Percentiles rank a stretch among this genome's conserved stretches.
These are phyloP conservation scores for Zygosaccharomyces sapae DNA, from an alignment of 1,139 yeast genomes.

Conservation along the genomic window DNA sequence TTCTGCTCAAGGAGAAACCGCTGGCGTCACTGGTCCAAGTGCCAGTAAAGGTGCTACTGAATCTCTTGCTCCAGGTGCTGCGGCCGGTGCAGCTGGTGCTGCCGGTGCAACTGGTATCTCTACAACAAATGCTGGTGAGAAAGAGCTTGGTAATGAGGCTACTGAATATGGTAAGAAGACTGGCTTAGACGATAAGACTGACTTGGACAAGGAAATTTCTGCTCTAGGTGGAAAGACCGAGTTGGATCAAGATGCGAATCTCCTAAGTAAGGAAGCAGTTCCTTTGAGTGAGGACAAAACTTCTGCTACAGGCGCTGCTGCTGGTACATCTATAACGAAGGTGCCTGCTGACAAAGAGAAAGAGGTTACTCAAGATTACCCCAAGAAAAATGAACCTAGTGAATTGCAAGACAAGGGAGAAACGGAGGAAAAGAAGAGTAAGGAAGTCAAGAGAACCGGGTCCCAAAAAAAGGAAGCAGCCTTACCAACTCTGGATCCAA, in stretches of 20 bases:
- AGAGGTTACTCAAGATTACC: neutral
- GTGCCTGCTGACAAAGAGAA: neutral
- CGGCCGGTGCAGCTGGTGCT: neutral
- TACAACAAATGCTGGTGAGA: neutral
- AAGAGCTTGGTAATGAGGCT: neutral
- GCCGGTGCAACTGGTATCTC: neutral
- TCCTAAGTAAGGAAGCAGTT: neutral
- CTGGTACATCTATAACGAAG: neutral
- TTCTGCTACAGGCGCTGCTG: neutral
- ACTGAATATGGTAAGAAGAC: neutral
- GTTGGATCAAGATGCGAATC: neutral
- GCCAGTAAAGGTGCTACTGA: neutral
- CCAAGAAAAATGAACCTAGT: neutral
- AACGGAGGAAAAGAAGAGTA: neutral
- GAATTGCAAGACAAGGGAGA: neutral
- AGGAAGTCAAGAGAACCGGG: neutral
- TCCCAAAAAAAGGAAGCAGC: conserved; percentile 2
- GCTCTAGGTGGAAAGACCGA: neutral
- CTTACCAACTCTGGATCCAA: conserved; percentile 2
- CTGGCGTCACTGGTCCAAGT: too few species aligned
- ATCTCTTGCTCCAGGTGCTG: neutral
- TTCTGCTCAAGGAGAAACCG: too few species aligned
- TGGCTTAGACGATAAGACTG: neutral
- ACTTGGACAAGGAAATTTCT: neutral
- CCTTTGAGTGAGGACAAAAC: neutral